phyloP scores from a whole-genome alignment of 768 basidiomycete species.

The Fibroporia radiculosa region DNA sequence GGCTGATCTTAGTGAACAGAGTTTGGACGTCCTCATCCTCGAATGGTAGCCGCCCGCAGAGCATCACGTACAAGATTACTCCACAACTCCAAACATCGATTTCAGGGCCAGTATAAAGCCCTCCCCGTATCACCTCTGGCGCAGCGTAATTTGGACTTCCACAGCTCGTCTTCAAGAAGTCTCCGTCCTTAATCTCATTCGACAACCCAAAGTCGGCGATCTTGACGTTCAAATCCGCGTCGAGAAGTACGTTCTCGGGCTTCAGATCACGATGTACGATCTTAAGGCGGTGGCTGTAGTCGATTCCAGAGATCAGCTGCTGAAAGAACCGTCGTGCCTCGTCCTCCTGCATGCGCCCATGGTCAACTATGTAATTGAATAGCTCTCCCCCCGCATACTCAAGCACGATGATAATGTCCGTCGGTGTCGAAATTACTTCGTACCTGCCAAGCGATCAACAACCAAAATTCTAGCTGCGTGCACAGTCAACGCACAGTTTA shows the following conservation, averaged over 20 bases:
- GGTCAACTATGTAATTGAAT: conserved; percentile 96
- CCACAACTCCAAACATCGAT: conserved; percentile 99
- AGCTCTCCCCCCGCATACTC: conserved; percentile 95
- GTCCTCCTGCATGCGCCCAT: conserved; percentile 84
- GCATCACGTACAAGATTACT: conserved; percentile 98
- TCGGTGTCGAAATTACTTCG: conserved; percentile 86
- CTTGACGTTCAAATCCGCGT: conserved; percentile 85
- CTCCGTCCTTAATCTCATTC: conserved; percentile 93
- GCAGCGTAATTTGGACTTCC: conserved; percentile 99
- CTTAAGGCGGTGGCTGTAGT: conserved; percentile 93
- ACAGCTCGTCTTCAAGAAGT: conserved; percentile 95
- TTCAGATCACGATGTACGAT: conserved; percentile 98
- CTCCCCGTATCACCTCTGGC: conserved; percentile 94
- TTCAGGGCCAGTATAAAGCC: conserved; percentile 93
- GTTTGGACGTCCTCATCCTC: conserved; percentile 94
- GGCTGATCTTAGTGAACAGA: conserved; percentile 90
- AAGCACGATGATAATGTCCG: conserved; percentile 96
- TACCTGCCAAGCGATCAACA: conserved; percentile 38
- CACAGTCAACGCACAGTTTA: conserved; percentile 73
- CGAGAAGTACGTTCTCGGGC: conserved; percentile 89
- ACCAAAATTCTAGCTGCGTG: background rate
- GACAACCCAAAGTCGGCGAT: conserved; percentile 99
- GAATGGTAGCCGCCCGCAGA: conserved; percentile 91
- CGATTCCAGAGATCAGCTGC: conserved; percentile 95
- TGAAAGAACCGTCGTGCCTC: conserved; percentile 94